phyloP scores from a whole-genome alignment of 2,329 filamentous ascomycete species.

The Magnaporthiopsis rhizophila region DNA sequence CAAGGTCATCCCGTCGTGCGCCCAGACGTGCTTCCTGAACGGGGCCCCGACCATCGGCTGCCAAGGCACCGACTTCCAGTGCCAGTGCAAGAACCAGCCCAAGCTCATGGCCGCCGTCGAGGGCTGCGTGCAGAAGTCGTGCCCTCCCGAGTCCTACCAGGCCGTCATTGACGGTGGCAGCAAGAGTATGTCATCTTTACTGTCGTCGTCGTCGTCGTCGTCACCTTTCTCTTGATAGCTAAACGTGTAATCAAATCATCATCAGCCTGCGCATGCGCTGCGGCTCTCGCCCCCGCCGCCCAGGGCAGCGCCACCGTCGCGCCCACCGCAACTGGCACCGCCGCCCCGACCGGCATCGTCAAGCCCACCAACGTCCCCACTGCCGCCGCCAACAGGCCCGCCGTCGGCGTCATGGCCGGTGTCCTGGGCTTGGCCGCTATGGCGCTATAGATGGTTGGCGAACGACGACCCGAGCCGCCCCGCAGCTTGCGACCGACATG shows the following conservation, averaged over 20 bases:
- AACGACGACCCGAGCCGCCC: no score
- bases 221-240: neutral
- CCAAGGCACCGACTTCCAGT: slow-evolving; percentile 21
- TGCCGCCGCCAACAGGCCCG: slow-evolving; percentile 9
- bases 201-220: neutral
- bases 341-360: neutral
- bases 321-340: neutral
- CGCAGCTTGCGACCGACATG: no score
- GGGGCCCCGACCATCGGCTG: slow-evolving; percentile 22
- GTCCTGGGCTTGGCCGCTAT: slow-evolving; percentile 2
- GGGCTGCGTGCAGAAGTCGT: slow-evolving; percentile 21
- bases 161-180: slow-evolving; percentile 24
- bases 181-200: neutral
- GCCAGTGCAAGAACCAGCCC: slow-evolving; percentile 23
- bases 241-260: neutral
- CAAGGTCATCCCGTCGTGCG: slow-evolving; percentile 21
- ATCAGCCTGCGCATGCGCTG: slow-evolving; percentile 5
- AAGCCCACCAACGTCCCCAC: slow-evolving; percentile 3
- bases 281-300: neutral
- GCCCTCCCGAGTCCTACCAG: slow-evolving; percentile 18
- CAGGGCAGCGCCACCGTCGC: neutral
- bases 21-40: slow-evolving; percentile 23
- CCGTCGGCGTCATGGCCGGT: slow-evolving; percentile 5
- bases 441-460: neutral
- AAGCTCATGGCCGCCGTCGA: slow-evolving; percentile 23